Evolutionary conservation across 176 grass and related monocot species (phyloP), one percentile per base, ranked within the genome.

Genomic region (Ampelocalamus luodianensis): DNA sequence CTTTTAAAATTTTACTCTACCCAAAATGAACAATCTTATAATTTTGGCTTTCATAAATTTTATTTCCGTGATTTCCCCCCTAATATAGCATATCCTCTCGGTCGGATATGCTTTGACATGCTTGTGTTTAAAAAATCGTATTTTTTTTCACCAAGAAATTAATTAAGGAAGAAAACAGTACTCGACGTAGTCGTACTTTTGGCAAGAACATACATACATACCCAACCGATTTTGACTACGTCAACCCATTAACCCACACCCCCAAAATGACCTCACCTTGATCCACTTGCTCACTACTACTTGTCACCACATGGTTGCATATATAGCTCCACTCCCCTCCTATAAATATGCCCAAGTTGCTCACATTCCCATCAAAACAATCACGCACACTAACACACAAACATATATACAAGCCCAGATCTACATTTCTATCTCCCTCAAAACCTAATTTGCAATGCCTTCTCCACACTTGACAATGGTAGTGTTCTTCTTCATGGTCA

Each of bases 321-420:
- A 65, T n/a, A n/a, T n/a, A n/a, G 43, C 40, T 65, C 43, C 60
- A 65, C 42, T 65, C 42, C 16, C 26, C 10, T 43, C 42, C 77
- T 37, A 79, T 66, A 79, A 79, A 79, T 66, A 79, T 65, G 1
- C 43, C 43, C 77, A 49, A 79, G 43, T 50, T 79, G 43, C 62
- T 37, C 77, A 65, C 62, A 79, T 46, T 63, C 13, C 14, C 56
- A 78, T 49, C 75, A 43, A 62, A 8, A 4, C 55, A 77, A 26
- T 27, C 55, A 24, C 22, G 42, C 37, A n/a, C 37, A 77, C 16
- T 71, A 70, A 7, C 53, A 51, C 29, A 18, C 12, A 42, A 3
- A 16, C 15, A n/a, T 39, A 62, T 15, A 78, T 15, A 40, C 5
- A 59, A 39, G 22, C 6, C 55, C 55, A 73, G 4, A 9, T 27